Conservation (phyloP, 2,329 filamentous ascomycete genomes). For the Pezicula carpinea region DNA sequence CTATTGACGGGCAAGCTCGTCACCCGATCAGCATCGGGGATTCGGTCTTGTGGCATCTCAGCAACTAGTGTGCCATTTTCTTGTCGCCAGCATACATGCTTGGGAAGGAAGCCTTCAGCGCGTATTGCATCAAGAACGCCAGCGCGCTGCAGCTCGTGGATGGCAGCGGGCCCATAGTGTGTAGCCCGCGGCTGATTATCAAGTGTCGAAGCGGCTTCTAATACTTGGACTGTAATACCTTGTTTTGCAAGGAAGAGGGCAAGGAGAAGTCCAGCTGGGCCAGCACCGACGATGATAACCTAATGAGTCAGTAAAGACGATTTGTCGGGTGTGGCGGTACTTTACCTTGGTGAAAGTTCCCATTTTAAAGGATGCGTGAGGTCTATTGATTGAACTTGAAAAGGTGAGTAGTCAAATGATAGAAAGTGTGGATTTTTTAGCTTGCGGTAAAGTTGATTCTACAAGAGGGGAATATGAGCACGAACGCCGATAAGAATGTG, state of each 20-base stretch:
- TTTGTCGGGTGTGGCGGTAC: background rate
- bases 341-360: background rate
- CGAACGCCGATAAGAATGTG: too few relatives aligned
- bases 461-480: too few relatives aligned
- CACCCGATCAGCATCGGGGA: slow-evolving; percentile 28
- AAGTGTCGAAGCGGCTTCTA: slow-evolving; percentile 49
- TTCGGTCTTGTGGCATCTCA: slow-evolving; percentile 20
- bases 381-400: background rate
- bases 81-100: slow-evolving; percentile 39
- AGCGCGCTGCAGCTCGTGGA: slow-evolving; percentile 51
- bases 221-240: slow-evolving; percentile 45
- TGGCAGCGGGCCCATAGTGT: slow-evolving; percentile 53
- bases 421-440: too few relatives aligned
- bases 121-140: slow-evolving; percentile 48
- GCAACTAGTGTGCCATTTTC: slow-evolving; percentile 31
- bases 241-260: slow-evolving; percentile 47
- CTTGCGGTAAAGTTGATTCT: too few relatives aligned
- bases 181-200: slow-evolving; percentile 57
- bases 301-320: background rate
- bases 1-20: slow-evolving; percentile 37
- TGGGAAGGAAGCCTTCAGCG: slow-evolving; percentile 34
- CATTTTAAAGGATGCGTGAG: background rate
- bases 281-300: slow-evolving; percentile 40
- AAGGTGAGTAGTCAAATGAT: too few relatives aligned
- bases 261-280: slow-evolving; percentile 42